phyloP scores from a whole-genome alignment of 768 basidiomycete genomes.

The Termitomyces eurrhizus region DNA sequence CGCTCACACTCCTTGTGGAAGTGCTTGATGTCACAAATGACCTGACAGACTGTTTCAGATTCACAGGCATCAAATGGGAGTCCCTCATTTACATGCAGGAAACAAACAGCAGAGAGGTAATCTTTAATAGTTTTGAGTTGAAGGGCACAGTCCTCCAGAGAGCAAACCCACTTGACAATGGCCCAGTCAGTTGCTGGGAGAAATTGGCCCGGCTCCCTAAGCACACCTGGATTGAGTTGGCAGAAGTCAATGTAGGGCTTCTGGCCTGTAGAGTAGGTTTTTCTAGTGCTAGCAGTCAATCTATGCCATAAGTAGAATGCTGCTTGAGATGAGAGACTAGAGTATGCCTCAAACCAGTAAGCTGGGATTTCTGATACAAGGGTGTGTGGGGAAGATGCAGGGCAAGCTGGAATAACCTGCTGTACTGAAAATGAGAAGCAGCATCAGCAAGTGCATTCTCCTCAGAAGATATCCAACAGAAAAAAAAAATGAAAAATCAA shows the following conservation, averaged over 20 bases:
- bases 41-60: neutral
- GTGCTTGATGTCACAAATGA: neutral
- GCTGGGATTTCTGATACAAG: neutral
- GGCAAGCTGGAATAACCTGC: neutral
- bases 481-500: neutral
- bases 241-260: neutral
- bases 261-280: neutral
- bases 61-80: neutral
- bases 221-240: neutral
- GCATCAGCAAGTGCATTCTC: too few species aligned
- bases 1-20: neutral
- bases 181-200: neutral
- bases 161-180: too few species aligned
- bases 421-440: too few species aligned
- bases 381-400: neutral
- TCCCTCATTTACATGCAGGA: too few species aligned
- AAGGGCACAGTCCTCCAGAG: too few species aligned
- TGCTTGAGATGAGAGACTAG: too few species aligned
- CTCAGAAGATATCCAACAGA: too few species aligned
- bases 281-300: neutral
- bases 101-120: too few species aligned
- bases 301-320: too few species aligned
- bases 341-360: too few species aligned
- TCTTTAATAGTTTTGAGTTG: too few species aligned
- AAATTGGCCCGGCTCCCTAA: neutral